Percentiles rank a stretch among this genome's conserved stretches.
Evolutionary conservation across 495 filamentous ascomycete species (phyloP).

Genomic region (Penicillium fimorum): DNA sequence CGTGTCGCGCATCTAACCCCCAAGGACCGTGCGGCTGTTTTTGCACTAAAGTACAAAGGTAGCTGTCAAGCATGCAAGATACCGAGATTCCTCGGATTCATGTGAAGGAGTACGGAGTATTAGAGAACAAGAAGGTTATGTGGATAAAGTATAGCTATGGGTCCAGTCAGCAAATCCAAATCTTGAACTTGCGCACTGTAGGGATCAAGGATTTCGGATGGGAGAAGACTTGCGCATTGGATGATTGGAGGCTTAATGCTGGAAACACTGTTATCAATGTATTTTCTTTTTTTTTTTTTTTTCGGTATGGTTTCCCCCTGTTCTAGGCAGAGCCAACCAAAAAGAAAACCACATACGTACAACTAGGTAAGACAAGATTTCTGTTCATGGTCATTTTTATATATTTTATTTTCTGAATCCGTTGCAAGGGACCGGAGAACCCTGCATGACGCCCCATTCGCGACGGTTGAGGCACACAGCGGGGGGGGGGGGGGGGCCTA

Average conservation of each 20-base stretch:
- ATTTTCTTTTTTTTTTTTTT: not conserved
- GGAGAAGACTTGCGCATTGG: constrained; percentile 12
- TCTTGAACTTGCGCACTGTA: constrained; percentile 14
- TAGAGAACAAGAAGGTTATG: not conserved
- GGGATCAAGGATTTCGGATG: constrained; percentile 13
- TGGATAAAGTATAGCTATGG: not conserved
- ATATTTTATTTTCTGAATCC: constrained; percentile 1
- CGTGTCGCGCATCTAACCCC: not conserved
- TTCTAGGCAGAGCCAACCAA: not conserved
- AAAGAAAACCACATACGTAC: not conserved
- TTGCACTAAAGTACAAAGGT: constrained; percentile 9
- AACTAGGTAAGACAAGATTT: not conserved
- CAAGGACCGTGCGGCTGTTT: not conserved
- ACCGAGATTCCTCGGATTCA: constrained; percentile 24
- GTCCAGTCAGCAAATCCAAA: constrained; percentile 12
- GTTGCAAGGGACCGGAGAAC: constrained; percentile 24
- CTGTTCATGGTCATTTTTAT: not conserved
- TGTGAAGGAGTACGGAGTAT: constrained; percentile 16
- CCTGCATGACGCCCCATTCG: constrained; percentile 18
- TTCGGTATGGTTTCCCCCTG: too few species aligned
- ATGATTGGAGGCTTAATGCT: constrained; percentile 12
- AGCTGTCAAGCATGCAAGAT: constrained; percentile 30
- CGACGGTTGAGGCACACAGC: constrained; percentile 11
- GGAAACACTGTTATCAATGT: not conserved
- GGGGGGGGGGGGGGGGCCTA: constrained; percentile 8